Evolutionary conservation across 2,329 filamentous ascomycete species (phyloP), one percentile per base, ranked within the genome.

Genomic region (Pseudogymnoascus sp.): DNA sequence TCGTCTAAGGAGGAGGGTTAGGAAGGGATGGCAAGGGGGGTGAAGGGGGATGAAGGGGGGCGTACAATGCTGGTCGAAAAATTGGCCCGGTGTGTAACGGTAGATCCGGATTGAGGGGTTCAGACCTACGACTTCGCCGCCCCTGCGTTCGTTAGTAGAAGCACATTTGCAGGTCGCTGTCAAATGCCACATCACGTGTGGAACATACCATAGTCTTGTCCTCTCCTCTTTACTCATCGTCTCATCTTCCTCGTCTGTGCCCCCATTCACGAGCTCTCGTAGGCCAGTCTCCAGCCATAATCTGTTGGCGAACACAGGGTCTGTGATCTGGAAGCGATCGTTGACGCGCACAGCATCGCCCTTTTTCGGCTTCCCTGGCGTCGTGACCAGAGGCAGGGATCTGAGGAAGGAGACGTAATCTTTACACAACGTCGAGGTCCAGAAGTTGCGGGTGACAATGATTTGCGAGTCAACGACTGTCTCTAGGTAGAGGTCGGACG

Each of bases 41-140:
- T 12, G 58, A 19, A 8, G 16, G 30, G 19, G 49, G 42, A 82
- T 88, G 58, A 19, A 8, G 16, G 30, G 19, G 49, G 42, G 82
- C 88, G 69, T 82, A 93, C 91, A 97, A 73, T 97, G 93, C 69
- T 90, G 88, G 71, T 92, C 92, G 73, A 97, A 97, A 73, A 92
- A 96, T 72, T 97, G 92, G 0, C 90, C 91, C 67, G 88, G 84
- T 0, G 82, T 84, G 74, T 97, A 97, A 22, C 92, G 84, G 76
- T 97, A 97, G 30, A 97, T 84, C 35, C 93, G 82, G 62, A 97
- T 95, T 67, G 95, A 95, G 7, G 90, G 85, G 74, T 91, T 96
- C 64, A 97, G 76, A 0, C 92, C 92, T n/a, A 95, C 77, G 0
- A 90, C 85, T 59, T 91, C 82, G 28, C 92, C 92, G 63, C 90